These are phyloP conservation scores for Tricholomella constricta DNA, from an alignment of 768 basidiomycete species.

Conservation along the genomic window DNA sequence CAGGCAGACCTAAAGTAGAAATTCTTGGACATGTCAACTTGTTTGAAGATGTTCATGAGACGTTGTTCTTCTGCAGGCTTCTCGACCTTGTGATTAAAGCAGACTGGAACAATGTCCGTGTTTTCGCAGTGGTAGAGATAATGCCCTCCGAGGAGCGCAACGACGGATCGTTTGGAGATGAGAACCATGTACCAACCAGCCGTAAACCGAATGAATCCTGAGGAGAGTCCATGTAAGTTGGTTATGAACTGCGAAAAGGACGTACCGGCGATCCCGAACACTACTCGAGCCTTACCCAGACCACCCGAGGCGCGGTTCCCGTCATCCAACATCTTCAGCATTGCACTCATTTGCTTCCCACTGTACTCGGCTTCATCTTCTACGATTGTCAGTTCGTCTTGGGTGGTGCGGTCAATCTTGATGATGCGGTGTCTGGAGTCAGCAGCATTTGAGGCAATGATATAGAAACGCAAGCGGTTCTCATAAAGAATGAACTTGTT, in stretches of 20 bases:
- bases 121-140: conserved; percentile 96
- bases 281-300: conserved; percentile 73
- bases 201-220: conserved; percentile 92
- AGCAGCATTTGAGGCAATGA: conserved; percentile 88
- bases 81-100: conserved; percentile 80
- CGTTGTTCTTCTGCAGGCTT: conserved; percentile 88
- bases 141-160: conserved; percentile 92
- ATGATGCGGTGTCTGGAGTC: conserved; percentile 89
- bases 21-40: conserved; percentile 98
- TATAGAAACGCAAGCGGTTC: conserved; percentile 86
- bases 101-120: conserved; percentile 80
- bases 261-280: conserved; percentile 83
- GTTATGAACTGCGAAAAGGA: background rate
- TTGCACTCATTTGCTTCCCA: conserved; percentile 84
- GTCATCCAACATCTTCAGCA: conserved; percentile 94
- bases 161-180: conserved; percentile 87
- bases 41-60: conserved; percentile 88
- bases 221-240: background rate
- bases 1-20: conserved; percentile 88
- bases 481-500: conserved; percentile 96
- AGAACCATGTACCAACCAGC: conserved; percentile 96
- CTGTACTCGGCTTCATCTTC: conserved; percentile 91
- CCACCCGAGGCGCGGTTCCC: conserved; percentile 91
- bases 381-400: conserved; percentile 71
- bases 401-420: conserved; percentile 88